Evolutionary conservation across 345 rosid genomes (phyloP).

Genomic region (Turritis glabra): DNA sequence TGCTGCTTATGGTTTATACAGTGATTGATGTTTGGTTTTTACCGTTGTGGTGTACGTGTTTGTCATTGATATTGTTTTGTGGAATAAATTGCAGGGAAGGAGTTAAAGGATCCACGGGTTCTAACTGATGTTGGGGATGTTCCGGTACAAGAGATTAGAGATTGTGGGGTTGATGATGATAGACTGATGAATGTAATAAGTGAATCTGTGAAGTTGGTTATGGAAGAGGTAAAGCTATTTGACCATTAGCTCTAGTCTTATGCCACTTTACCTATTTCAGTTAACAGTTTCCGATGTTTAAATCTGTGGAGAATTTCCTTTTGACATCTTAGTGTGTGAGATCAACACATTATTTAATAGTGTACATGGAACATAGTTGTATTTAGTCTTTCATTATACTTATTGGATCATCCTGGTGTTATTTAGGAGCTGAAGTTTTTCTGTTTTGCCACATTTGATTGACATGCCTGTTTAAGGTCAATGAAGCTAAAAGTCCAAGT

Average conservation of each 20-base stretch:
- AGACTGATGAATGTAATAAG: slow-evolving; percentile 86
- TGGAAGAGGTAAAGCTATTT: slow-evolving; percentile 69
- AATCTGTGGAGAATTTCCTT: background rate
- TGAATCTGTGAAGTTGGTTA: slow-evolving; percentile 83
- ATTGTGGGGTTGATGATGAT: slow-evolving; percentile 93
- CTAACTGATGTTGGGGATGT: slow-evolving; percentile 96
- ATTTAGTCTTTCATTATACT: background rate
- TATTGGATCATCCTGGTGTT: background rate
- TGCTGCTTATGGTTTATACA: background rate
- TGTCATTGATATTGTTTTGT: background rate
- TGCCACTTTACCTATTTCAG: background rate
- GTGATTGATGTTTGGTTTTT: background rate
- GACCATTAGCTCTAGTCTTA: background rate
- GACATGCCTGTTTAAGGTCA: background rate
- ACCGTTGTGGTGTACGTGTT: background rate
- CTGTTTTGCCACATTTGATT: background rate
- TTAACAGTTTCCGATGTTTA: background rate
- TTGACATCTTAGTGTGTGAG: background rate
- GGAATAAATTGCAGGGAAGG: slow-evolving; percentile 61
- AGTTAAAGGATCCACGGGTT: slow-evolving; percentile 84
- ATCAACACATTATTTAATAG: background rate
- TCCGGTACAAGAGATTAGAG: slow-evolving; percentile 97
- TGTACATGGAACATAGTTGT: background rate
- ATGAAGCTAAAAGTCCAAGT: background rate
- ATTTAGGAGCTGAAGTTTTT: background rate